Evolutionary conservation across 1,139 yeast species (phyloP), one percentile per base, ranked within the genome.

Genomic region (Debaryomycetaceae sp.): DNA sequence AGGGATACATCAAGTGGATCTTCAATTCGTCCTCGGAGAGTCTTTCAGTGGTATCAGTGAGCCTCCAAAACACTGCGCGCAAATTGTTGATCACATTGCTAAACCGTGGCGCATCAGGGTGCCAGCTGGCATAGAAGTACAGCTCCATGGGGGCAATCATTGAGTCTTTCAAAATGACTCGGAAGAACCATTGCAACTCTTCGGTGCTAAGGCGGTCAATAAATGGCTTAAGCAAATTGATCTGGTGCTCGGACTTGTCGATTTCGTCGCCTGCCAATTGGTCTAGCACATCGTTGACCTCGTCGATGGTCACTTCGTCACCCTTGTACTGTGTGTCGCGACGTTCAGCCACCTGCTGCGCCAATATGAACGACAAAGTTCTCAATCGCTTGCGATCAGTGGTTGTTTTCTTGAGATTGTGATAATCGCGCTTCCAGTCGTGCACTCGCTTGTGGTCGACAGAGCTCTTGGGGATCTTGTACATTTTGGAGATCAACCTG

Each of bases 41-140:
- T 21, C 77, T 53, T 4, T 45, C 39, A 0, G 48, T 42, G 0
- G 77, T 76, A 40, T 83, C 79, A 29, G 59, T 52, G 11, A 86
- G 60, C 36, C 65, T 74, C 55, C 76, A 62, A 39, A 88, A 75
- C 0, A 85, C 79, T 8, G 70, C 61, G 36, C 75, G 64, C 30
- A 89, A 54, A 43, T 77, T 76, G 35, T 78, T 76, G n/a, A 89
- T 83, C 6, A 83, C 75, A 35, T 77, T 75, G 40, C 69, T 75
- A 17, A 84, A 67, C 2, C 69, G 67, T 10, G 68, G 61, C 1
- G 94, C 93, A 50, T 85, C 89, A 0, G 89, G 89, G 48, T 88
- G 95, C 88, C 93, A 86, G 20, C 61, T 48, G n/a, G 56, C 48
- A 27, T 86, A 59, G 36, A 86, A 65, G n/a, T 66, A 58, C 31